These are phyloP conservation scores for Beauveria sp. DNA, from an alignment of 2,329 filamentous ascomycete genomes.

Conservation along the genomic window DNA sequence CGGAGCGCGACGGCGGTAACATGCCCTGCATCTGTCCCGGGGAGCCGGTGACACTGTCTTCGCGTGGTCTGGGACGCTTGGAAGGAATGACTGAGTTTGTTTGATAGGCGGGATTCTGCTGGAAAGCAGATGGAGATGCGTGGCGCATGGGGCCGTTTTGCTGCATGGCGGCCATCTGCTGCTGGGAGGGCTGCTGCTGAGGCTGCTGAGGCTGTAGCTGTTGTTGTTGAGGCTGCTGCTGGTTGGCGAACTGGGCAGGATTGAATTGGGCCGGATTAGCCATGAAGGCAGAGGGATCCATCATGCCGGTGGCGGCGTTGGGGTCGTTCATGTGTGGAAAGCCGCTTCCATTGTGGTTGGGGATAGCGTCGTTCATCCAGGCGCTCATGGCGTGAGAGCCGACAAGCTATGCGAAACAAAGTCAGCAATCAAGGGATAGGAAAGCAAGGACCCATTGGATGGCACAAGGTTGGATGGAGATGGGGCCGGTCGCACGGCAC, in stretches of 20 bases:
- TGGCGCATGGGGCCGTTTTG: slow-evolving; percentile 78
- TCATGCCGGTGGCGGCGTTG: slow-evolving; percentile 48
- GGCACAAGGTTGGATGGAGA: slow-evolving; percentile 32
- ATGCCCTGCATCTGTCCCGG: slow-evolving; percentile 69
- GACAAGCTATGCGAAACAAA: slow-evolving; percentile 35
- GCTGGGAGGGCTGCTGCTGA: slow-evolving; percentile 22
- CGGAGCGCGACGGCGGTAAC: slow-evolving; percentile 76
- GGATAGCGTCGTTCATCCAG: slow-evolving; percentile 65
- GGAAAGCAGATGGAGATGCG: slow-evolving; percentile 64
- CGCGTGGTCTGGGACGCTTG: slow-evolving; percentile 73
- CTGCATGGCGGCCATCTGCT: slow-evolving; percentile 55
- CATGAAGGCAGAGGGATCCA: slow-evolving; percentile 60
- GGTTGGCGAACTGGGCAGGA: slow-evolving; percentile 49
- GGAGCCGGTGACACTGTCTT: slow-evolving; percentile 79
- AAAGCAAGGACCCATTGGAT: slow-evolving; percentile 34
- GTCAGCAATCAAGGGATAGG: slow-evolving; percentile 38
- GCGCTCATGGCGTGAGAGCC: slow-evolving; percentile 55
- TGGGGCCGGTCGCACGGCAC: slow-evolving; percentile 40
- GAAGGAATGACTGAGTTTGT: slow-evolving; percentile 83
- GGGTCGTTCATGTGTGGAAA: slow-evolving; percentile 59
- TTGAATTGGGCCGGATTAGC: slow-evolving; percentile 53
- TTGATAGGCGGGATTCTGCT: slow-evolving; percentile 66
- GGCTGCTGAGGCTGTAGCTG: slow-evolving; percentile 16
- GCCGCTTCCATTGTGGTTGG: slow-evolving; percentile 63
- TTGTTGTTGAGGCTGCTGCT: slow-evolving; percentile 32